phyloP scores from a whole-genome alignment of 2,329 filamentous ascomycete species.

The Exophiala sp. region DNA sequence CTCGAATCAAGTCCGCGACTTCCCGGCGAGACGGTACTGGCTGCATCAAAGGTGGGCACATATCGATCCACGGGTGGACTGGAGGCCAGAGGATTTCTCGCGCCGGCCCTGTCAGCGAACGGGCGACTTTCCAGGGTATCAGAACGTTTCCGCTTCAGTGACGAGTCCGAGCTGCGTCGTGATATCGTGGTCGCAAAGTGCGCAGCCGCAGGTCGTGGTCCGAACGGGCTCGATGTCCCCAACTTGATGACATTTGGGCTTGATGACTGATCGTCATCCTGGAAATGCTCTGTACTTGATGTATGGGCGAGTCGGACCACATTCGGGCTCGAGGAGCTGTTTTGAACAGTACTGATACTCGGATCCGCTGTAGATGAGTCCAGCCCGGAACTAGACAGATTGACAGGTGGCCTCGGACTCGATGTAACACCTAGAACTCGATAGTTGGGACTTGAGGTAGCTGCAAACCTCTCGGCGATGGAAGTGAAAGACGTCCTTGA shows the following conservation, averaged over 20 bases:
- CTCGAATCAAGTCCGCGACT: conserved; percentile 16
- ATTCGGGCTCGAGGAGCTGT: conserved; percentile 40
- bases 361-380: conserved; percentile 13
- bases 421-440: conserved; percentile 19
- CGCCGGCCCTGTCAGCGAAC: conserved; percentile 17
- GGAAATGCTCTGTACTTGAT: conserved; percentile 30
- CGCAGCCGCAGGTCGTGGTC: conserved; percentile 24
- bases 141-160: conserved; percentile 26
- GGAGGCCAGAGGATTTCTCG: conserved; percentile 30
- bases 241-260: conserved; percentile 41
- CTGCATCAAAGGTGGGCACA: conserved; percentile 34
- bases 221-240: conserved; percentile 36
- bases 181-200: conserved; percentile 34
- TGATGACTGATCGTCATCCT: conserved; percentile 28
- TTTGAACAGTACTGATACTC: conserved; percentile 15
- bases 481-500: conserved; percentile 24
- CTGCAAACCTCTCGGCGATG: conserved; percentile 9
- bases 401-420: conserved; percentile 14
- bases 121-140: conserved; percentile 7
- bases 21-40: conserved; percentile 12
- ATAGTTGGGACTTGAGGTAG: conserved; percentile 26
- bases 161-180: conserved; percentile 40
- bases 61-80: conserved; percentile 37
- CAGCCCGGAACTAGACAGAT: conserved; percentile 8
- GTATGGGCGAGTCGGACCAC: conserved; percentile 36